A percentile compares a stretch with the other conserved stretches of the same genome.
phyloP scores from a whole-genome alignment of 2,329 filamentous ascomycete species.

The Metarhizium album region DNA sequence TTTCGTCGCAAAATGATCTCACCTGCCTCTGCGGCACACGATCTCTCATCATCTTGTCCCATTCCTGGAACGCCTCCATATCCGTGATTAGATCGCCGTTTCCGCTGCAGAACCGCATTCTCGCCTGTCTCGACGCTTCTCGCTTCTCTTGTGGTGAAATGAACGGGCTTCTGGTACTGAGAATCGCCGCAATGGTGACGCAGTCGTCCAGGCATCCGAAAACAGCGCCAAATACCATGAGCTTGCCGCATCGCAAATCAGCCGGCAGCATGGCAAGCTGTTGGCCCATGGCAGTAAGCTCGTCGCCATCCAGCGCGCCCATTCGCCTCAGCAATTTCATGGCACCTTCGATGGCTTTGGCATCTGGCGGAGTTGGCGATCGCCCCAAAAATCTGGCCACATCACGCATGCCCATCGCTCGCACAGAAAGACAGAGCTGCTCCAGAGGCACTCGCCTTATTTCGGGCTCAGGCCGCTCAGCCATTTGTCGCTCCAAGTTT shows the following conservation, averaged over 20 bases:
- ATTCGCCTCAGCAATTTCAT: conserved; percentile 70
- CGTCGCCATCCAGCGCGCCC: conserved; percentile 77
- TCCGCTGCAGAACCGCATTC: conserved; percentile 59
- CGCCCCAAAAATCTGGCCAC: conserved; percentile 72
- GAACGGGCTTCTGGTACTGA: conserved; percentile 86
- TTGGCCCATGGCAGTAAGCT: conserved; percentile 80
- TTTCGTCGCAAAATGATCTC: conserved; percentile 69
- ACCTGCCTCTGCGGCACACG: conserved; percentile 51
- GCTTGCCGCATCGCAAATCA: conserved; percentile 83
- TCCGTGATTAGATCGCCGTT: conserved; percentile 88
- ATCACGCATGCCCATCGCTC: conserved; percentile 84
- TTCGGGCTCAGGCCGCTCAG: conserved; percentile 81
- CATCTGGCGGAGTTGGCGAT: conserved; percentile 81
- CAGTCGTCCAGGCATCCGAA: conserved; percentile 87
- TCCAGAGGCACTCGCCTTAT: conserved; percentile 88
- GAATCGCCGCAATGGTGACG: conserved; percentile 78
- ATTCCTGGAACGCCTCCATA: conserved; percentile 71
- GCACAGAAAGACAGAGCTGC: conserved; percentile 86
- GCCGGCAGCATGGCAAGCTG: conserved; percentile 94
- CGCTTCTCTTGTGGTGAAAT: conserved; percentile 72
- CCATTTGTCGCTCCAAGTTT: conserved; percentile 77
- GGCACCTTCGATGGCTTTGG: conserved; percentile 75
- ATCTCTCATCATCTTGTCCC: conserved; percentile 55
- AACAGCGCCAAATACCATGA: conserved; percentile 90
- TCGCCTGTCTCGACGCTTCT: conserved; percentile 68